Evolutionary conservation across 257 asterid species (phyloP).

Genomic region (Catharanthus roseus): DNA sequence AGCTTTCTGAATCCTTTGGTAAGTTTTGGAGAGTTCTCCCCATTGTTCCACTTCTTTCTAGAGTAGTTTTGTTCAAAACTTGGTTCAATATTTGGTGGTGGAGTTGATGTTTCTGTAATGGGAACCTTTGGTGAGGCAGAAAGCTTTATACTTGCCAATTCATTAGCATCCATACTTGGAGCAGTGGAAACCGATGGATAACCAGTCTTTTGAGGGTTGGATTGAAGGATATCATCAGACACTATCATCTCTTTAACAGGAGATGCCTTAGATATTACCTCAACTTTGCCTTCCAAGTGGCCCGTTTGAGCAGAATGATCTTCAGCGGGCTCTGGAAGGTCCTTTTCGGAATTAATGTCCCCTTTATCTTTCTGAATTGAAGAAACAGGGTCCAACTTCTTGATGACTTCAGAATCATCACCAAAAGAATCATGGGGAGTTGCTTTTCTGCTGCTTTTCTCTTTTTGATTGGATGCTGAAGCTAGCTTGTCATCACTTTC

Average conservation of each 20-base stretch:
- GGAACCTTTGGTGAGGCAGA: constrained; percentile 32
- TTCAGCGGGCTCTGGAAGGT: constrained; percentile 10
- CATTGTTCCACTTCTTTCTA: constrained; percentile 64
- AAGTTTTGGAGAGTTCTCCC: constrained; percentile 51
- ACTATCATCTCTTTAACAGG: constrained; percentile 7
- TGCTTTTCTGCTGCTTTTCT: constrained; percentile 20
- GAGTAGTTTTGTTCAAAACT: constrained; percentile 31
- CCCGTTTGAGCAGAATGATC: constrained; percentile 19
- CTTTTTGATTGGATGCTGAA: constrained; percentile 12
- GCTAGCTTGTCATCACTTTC: constrained; percentile 11
- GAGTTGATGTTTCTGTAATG: constrained; percentile 37
- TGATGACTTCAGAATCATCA: constrained; percentile 30
- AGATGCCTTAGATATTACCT: constrained; percentile 11
- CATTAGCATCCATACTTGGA: constrained; percentile 16
- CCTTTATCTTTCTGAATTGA: constrained; percentile 35
- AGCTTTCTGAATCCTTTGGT: constrained; percentile 71
- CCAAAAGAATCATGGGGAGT: neutral
- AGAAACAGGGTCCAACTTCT: constrained; percentile 36
- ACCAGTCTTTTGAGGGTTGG: constrained; percentile 14
- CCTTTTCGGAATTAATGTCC: constrained; percentile 14
- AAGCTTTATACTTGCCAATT: constrained; percentile 27
- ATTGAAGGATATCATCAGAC: constrained; percentile 15
- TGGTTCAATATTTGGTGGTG: constrained; percentile 38
- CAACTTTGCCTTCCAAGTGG: neutral
- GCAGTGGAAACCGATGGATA: constrained; percentile 17